Conservation (phyloP, 2,329 filamentous ascomycete genomes). For the Aspergillus sclerotialis region DNA sequence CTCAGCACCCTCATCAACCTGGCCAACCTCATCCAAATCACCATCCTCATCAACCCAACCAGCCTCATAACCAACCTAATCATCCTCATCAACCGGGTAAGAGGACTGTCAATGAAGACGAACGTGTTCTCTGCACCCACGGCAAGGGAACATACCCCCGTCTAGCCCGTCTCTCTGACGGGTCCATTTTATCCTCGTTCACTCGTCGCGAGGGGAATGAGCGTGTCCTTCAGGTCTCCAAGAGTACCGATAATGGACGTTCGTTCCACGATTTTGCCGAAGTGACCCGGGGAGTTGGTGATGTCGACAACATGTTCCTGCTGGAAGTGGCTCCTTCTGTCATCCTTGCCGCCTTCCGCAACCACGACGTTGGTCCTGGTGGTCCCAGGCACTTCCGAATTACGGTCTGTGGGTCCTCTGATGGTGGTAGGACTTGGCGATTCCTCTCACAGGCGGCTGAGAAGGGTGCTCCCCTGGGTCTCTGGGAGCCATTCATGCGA, state of each 20-base stretch:
- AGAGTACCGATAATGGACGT: constrained; percentile 31
- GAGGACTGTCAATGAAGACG: constrained; percentile 8
- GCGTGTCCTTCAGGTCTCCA: constrained; percentile 29
- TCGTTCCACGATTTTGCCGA: constrained; percentile 30
- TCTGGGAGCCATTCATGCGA: constrained; percentile 41
- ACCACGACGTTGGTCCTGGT: constrained; percentile 26
- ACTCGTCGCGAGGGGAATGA: constrained; percentile 25
- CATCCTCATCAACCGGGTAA: constrained; percentile 3
- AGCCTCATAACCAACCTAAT: too few species aligned
- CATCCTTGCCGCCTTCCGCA: constrained; percentile 37
- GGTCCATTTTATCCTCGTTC: constrained; percentile 30
- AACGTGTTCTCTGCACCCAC: constrained; percentile 17
- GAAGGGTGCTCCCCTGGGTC: constrained; percentile 20
- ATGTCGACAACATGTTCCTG: constrained; percentile 37
- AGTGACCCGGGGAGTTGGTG: constrained; percentile 28
- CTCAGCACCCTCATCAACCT: not conserved
- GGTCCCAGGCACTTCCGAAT: constrained; percentile 33
- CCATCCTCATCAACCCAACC: too few species aligned
- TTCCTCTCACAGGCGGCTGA: constrained; percentile 34
- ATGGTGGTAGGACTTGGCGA: constrained; percentile 32
- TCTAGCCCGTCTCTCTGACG: constrained; percentile 31
- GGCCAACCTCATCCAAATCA: too few species aligned
- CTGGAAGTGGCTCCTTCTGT: constrained; percentile 23
- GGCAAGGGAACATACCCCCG: constrained; percentile 36
- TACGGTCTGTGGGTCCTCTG: constrained; percentile 34